Conservation (phyloP, 805 yeast genomes). For the Saccharomycopsis oosterbeekiorum region DNA sequence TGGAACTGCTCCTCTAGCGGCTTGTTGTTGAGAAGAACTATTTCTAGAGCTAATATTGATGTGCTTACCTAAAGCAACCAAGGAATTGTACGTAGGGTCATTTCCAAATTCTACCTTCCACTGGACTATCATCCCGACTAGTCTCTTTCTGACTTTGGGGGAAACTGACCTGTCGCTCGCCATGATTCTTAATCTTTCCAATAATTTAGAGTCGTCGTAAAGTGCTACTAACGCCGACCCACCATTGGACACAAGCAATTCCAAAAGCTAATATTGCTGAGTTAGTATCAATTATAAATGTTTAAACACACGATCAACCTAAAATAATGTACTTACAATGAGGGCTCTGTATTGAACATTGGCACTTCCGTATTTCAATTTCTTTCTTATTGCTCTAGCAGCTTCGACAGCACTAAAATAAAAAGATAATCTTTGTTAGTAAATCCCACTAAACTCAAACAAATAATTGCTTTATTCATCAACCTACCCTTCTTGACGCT, state of each 20-base stretch:
- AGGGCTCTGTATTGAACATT: conserved; percentile 61
- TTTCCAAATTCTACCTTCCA: conserved; percentile 59
- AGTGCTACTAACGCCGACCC: conserved; percentile 29
- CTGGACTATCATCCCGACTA: conserved; percentile 42
- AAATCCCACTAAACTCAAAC: neutral
- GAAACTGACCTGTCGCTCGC: conserved; percentile 29
- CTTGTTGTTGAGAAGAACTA: conserved; percentile 9
- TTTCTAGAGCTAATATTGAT: conserved; percentile 17
- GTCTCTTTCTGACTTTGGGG: conserved; percentile 36
- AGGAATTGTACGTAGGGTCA: conserved; percentile 36
- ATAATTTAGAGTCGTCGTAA: conserved; percentile 58
- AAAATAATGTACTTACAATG: conserved; percentile 23
- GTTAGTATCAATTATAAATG: conserved; percentile 24
- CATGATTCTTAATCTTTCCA: conserved; percentile 44
- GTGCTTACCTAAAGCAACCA: conserved; percentile 36
- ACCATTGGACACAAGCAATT: conserved; percentile 50
- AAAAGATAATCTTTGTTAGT: neutral
- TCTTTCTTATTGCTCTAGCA: conserved; percentile 84
- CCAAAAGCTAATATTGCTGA: conserved; percentile 29
- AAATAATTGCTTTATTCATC: neutral
- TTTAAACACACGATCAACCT: neutral
- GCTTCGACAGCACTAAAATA: conserved; percentile 43
- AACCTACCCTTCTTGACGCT: conserved; percentile 14
- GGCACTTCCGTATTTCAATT: conserved; percentile 70
- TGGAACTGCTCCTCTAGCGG: conserved; percentile 9